A percentile compares a stretch with the other conserved stretches of the same genome.
These are phyloP conservation scores for Fraxinus americana DNA, from an alignment of 257 asterid species.

Conservation along the genomic window DNA sequence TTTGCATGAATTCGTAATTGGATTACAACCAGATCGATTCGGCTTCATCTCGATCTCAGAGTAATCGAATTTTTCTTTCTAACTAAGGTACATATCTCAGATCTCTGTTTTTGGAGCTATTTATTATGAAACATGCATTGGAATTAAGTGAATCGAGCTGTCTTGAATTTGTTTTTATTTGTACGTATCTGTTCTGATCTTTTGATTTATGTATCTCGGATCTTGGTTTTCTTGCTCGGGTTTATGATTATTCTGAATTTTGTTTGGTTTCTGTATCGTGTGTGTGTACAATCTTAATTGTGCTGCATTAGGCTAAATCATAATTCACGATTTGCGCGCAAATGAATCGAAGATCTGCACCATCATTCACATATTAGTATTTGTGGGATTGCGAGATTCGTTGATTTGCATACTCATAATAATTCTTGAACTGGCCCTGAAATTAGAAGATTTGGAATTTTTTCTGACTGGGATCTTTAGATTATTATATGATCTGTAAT, in stretches of 20 bases:
- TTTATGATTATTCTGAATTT: not conserved
- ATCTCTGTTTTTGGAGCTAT: constrained; percentile 40
- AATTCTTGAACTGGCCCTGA: not conserved
- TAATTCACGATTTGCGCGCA: constrained; percentile 22
- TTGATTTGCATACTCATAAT: constrained; percentile 12
- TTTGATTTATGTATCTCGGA: constrained; percentile 33
- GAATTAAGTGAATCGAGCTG: constrained; percentile 22
- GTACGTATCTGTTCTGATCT: constrained; percentile 32
- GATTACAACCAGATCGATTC: constrained; percentile 36
- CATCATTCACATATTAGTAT: not conserved
- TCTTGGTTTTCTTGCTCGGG: constrained; percentile 29
- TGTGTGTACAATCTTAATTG: constrained; percentile 17
- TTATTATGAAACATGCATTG: constrained; percentile 29
- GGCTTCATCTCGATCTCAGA: constrained; percentile 19
- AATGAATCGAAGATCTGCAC: constrained; percentile 6
- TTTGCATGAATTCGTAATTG: constrained; percentile 38
- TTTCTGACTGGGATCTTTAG: not conserved
- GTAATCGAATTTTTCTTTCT: constrained; percentile 23
- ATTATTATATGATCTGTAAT: not conserved
- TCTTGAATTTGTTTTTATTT: not conserved
- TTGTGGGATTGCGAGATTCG: constrained; percentile 8
- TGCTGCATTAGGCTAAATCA: constrained; percentile 16
- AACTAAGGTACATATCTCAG: constrained; percentile 40
- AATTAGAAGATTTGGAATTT: not conserved
- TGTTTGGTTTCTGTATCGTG: constrained; percentile 2